phyloP scores from a whole-genome alignment of 1,284 basidiomycete species.

The Agaricales sp. region DNA sequence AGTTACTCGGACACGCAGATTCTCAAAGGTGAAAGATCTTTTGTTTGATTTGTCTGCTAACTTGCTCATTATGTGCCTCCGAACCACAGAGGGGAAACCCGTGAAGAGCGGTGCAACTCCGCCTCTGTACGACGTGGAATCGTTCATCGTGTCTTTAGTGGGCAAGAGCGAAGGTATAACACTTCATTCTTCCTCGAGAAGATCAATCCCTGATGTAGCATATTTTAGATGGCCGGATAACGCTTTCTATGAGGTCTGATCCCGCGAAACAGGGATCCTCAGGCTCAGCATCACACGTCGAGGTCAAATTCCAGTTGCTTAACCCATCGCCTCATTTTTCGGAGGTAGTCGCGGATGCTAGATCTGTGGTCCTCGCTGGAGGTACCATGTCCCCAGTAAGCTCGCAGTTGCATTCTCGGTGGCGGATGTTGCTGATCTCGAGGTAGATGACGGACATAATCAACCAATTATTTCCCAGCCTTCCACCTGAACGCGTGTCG shows the following conservation, averaged over 20 bases:
- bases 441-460: slow-evolving; percentile 80
- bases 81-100: slow-evolving; percentile 18
- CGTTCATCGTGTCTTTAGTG: slow-evolving; percentile 77
- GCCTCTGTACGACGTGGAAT: slow-evolving; percentile 77
- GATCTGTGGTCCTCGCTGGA: slow-evolving; percentile 83
- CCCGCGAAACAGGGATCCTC: no score
- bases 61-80: slow-evolving; percentile 9
- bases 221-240: slow-evolving; percentile 52
- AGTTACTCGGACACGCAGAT: slow-evolving; percentile 69
- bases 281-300: slow-evolving; percentile 38
- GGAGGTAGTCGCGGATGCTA: slow-evolving; percentile 71
- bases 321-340: slow-evolving; percentile 86
- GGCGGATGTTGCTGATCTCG: background rate
- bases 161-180: slow-evolving; percentile 71
- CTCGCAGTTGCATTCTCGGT: slow-evolving; percentile 12
- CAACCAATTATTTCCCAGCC: slow-evolving; percentile 69
- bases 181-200: slow-evolving; percentile 11
- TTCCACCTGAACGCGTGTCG: slow-evolving; percentile 53
- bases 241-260: slow-evolving; percentile 31
- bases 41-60: slow-evolving; percentile 1
- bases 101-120: slow-evolving; percentile 41
- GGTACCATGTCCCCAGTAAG: slow-evolving; percentile 95
- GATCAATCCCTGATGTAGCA: no score
- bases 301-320: slow-evolving; percentile 88
- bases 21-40: slow-evolving; percentile 36